Conservation (phyloP, 2,329 filamentous ascomycete species). For the Chrysosporium keratinophilum region DNA sequence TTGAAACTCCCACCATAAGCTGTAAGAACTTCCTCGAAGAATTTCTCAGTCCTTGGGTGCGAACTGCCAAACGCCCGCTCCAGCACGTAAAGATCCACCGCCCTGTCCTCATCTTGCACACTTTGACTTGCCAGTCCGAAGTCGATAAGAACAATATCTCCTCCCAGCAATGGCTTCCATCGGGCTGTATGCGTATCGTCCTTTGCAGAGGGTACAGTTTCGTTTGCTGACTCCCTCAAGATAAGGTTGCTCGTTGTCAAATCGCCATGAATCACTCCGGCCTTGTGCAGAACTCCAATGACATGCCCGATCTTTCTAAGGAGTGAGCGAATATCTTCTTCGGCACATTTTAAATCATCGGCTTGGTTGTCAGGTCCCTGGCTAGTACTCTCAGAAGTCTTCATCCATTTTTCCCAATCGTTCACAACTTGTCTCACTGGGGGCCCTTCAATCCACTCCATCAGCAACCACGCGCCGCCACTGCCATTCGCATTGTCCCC, state of each 20-base stretch:
- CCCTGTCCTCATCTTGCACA: slow-evolving; percentile 77
- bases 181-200: slow-evolving; percentile 16
- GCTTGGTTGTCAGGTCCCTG: slow-evolving; percentile 12
- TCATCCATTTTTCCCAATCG: slow-evolving; percentile 50
- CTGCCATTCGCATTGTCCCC: slow-evolving; percentile 36
- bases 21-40: slow-evolving; percentile 63
- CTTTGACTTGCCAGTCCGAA: slow-evolving; percentile 81
- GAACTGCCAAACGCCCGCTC: slow-evolving; percentile 92
- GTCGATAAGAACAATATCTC: slow-evolving; percentile 83
- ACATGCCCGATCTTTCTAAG: slow-evolving; percentile 61
- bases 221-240: slow-evolving; percentile 42
- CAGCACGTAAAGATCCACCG: slow-evolving; percentile 90
- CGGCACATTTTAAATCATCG: slow-evolving; percentile 31
- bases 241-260: slow-evolving; percentile 97
- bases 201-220: slow-evolving; percentile 7
- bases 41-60: slow-evolving; percentile 69
- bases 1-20: slow-evolving; percentile 67
- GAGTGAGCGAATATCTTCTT: slow-evolving; percentile 47
- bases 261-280: slow-evolving; percentile 89
- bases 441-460: slow-evolving; percentile 72
- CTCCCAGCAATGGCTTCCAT: slow-evolving; percentile 28
- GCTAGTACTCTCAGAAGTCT: slow-evolving; percentile 11
- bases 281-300: slow-evolving; percentile 65
- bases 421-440: slow-evolving; percentile 63
- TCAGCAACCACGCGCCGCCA: slow-evolving; percentile 66